A percentile compares a stretch with the other conserved stretches of the same genome.
These are phyloP conservation scores for Violaceomyces palustris DNA, from an alignment of 1,284 basidiomycete genomes.

Conservation along the genomic window DNA sequence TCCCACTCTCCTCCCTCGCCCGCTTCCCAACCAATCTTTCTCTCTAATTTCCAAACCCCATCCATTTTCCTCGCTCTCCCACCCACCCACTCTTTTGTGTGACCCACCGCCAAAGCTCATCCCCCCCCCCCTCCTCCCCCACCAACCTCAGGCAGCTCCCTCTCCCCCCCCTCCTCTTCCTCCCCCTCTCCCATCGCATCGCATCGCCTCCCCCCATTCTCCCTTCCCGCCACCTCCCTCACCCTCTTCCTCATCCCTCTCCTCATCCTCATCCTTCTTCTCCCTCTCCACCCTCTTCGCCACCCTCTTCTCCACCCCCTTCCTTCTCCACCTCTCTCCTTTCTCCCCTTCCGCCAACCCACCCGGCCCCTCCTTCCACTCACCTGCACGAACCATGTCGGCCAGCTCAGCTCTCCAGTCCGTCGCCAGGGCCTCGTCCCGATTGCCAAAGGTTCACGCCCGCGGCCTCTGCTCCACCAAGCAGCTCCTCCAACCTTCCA, in stretches of 20 bases:
- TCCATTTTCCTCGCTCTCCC: too few relatives aligned
- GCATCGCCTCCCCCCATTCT: neutral
- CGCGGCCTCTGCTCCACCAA: too few relatives aligned
- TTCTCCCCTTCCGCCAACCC: neutral
- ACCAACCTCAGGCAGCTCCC: neutral
- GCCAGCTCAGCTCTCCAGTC: too few relatives aligned
- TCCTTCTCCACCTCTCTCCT: neutral
- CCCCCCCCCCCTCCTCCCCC: conserved; percentile 1
- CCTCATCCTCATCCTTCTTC: neutral
- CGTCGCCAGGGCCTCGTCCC: too few relatives aligned
- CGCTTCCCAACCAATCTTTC: too few relatives aligned
- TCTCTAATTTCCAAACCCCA: too few relatives aligned
- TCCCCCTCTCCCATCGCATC: neutral
- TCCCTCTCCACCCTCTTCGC: neutral
- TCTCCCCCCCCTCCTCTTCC: neutral
- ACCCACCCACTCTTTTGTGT: too few relatives aligned
- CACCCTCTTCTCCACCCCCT: neutral
- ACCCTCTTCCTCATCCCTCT: neutral
- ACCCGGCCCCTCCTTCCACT: too few relatives aligned
- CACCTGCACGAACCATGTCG: too few relatives aligned
- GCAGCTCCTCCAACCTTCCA: conserved; percentile 31
- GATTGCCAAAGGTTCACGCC: too few relatives aligned
- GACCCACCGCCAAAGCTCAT: too few relatives aligned
- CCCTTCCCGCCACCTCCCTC: neutral
- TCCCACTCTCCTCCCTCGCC: too few relatives aligned